A percentile compares a stretch with the other conserved stretches of the same genome.
These are phyloP conservation scores for Coelastrella sp. DNA, from an alignment of 139 green algal species.

Conservation along the genomic window DNA sequence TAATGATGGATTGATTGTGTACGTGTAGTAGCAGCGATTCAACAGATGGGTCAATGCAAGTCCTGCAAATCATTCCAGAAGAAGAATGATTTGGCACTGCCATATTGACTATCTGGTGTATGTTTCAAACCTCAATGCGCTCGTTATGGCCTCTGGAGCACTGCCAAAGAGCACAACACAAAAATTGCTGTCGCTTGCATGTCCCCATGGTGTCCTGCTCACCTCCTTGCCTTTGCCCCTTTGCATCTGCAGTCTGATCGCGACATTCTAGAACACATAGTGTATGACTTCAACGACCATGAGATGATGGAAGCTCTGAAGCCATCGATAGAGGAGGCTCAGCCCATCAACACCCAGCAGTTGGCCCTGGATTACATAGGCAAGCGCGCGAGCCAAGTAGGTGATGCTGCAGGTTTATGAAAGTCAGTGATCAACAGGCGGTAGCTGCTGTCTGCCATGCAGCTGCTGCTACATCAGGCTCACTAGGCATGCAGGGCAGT, in stretches of 20 bases:
- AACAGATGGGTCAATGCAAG: background rate
- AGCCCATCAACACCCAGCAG: slow-evolving; percentile 90
- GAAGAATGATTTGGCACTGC: too few relatives aligned
- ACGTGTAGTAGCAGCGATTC: background rate
- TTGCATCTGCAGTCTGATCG: slow-evolving; percentile 68
- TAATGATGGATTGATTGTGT: background rate
- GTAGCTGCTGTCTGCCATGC: too few relatives aligned
- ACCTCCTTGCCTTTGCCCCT: background rate
- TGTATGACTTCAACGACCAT: slow-evolving; percentile 87
- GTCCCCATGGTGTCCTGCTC: background rate
- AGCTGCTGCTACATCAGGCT: too few relatives aligned
- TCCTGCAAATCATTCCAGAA: background rate
- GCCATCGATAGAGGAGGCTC: slow-evolving; percentile 95
- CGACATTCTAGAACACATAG: slow-evolving; percentile 93
- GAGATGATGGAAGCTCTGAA: slow-evolving; percentile 97
- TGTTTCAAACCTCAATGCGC: too few relatives aligned
- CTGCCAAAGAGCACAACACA: too few relatives aligned
- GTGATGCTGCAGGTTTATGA: slow-evolving; percentile 85
- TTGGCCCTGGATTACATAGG: slow-evolving; percentile 98
- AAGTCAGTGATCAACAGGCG: too few relatives aligned
- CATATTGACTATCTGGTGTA: too few relatives aligned
- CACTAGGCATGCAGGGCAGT: background rate
- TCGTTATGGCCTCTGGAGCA: too few relatives aligned
- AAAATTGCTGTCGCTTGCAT: too few relatives aligned
- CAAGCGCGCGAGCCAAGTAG: slow-evolving; percentile 76